Base-by-base conservation (phyloP, 176 grass and related monocot genomes). In the Carex littledalei region DNA sequence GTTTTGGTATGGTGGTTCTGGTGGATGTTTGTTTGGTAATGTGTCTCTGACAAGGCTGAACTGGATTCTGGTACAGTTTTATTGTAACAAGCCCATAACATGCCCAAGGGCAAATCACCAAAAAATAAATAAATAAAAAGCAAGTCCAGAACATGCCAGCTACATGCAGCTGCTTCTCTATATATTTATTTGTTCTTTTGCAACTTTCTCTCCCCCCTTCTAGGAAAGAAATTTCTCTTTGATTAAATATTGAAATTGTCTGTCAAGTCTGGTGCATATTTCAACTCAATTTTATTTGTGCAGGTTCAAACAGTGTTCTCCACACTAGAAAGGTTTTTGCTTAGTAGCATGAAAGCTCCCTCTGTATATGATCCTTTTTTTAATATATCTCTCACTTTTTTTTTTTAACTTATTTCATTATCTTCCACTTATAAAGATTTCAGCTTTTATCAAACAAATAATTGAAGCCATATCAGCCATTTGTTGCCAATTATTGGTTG, bases 241-340 rank as follows among this genome's bases (percentile, higher is more conserved):
- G 84, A 39, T 79, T 57, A 68, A 32, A 53, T 15, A 22, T 59
- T 63, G 8, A 39, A 61, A 9, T 6, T 22, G 7, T 79, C 1
- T 81, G 2, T 82, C 22, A 83, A 1, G 24, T 35, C 22, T 3
- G 31, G 13, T 16, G 50, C 20, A 29, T 13, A 84, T 84, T 83
- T 67, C 35, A 67, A 87, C 37, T 59, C 59, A 81, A 83, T 65
- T n/a, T 37, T 72, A 29, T 54, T 26, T 75, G 78, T 89, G 70
- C 87, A 97, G 94, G 88, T 97, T 82, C 91, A 97, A 84, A 22
- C 11, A 82, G 79, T 89, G 9, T 97, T 97, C 88, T 92, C 91
- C 47, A 17, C 60, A 3, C 47, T 90, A 45, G 88, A 97, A 92
- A 97, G 94, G 94, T 97, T 82, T 52, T 67, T 4, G 18, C 6